A percentile compares a stretch with the other conserved stretches of the same genome.
These are phyloP conservation scores for Pulveroboletus frians DNA, from an alignment of 768 basidiomycete genomes.

Conservation along the genomic window DNA sequence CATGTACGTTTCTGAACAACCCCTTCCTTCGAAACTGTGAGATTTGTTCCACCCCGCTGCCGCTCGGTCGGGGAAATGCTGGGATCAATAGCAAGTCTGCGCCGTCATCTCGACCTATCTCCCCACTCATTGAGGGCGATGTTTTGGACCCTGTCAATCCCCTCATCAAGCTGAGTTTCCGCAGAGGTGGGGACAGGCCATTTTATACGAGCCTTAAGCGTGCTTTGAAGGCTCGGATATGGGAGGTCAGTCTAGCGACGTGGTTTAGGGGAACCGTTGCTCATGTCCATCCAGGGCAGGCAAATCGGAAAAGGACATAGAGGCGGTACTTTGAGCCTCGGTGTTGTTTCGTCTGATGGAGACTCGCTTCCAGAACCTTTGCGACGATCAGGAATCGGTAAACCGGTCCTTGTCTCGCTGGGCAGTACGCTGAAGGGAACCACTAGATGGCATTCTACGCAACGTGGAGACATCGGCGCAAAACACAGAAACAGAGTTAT, in stretches of 20 bases:
- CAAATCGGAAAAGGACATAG: slow-evolving; percentile 22
- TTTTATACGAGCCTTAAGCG: slow-evolving; percentile 77
- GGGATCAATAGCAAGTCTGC: slow-evolving; percentile 48
- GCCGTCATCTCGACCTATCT: slow-evolving; percentile 59
- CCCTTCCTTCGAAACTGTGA: slow-evolving; percentile 71
- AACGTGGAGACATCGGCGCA: slow-evolving; percentile 66
- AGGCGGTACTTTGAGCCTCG: slow-evolving; percentile 20
- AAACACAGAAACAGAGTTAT: slow-evolving; percentile 59
- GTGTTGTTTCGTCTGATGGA: slow-evolving; percentile 14
- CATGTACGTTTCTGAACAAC: slow-evolving; percentile 92
- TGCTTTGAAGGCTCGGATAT: slow-evolving; percentile 63
- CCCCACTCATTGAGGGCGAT: slow-evolving; percentile 35
- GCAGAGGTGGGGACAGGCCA: slow-evolving; percentile 82
- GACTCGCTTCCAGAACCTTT: slow-evolving; percentile 11
- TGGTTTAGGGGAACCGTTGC: neutral
- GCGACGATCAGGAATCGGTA: slow-evolving; percentile 30
- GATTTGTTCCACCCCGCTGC: slow-evolving; percentile 75
- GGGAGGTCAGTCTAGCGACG: slow-evolving; percentile 50
- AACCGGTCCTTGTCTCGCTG: neutral
- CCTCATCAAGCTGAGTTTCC: slow-evolving; percentile 81
- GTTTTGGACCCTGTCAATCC: slow-evolving; percentile 31
- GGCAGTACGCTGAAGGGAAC: slow-evolving; percentile 4
- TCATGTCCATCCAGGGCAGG: slow-evolving; percentile 23
- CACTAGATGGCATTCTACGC: slow-evolving; percentile 74
- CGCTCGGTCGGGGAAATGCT: slow-evolving; percentile 21